Evolutionary conservation across 352 stramenopile genomes (phyloP), one percentile per base, ranked within the genome.

Genomic region (Globisporangium camurandrum): DNA sequence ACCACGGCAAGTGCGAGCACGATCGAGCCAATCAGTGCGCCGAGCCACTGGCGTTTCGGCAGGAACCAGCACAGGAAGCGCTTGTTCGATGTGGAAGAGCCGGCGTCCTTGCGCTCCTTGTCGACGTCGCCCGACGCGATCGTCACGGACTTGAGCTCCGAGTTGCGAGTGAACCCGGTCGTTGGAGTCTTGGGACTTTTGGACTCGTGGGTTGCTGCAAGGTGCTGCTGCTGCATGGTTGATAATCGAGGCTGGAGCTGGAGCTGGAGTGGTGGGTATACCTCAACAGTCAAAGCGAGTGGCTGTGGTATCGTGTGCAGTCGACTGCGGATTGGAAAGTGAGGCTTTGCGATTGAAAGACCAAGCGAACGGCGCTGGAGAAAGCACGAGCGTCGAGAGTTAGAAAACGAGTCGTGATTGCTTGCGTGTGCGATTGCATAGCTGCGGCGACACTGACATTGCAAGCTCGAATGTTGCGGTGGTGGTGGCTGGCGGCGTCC

Each of bases 1-100:
- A 84, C 59, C 6, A 56, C 58, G 34, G 81, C 10, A 6, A 73
- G 42, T 20, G 67, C 39, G 31, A 87, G 10, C n/a, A 84, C 53
- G 11, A 41, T 24, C n/a, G 64, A 59, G 16, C 42, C 63, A 1
- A 69, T 42, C 46, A 88, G 62, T 4, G 73, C 51, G 3, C 56
- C 37, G 31, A 80, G 61, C 39, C 73, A 77, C 57, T 79, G 62
- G 54, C 64, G 67, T 56, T 71, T 79, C 26, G 62, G 70, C 57
- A 86, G 56, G 33, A 45, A 57, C 73, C 73, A 88, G 42, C 56
- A 73, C 49, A 84, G 52, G 46, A 84, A 85, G 43, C 50, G 51
- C 57, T 69, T 66, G 19, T 42, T 52, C 11, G 26, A 38, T 8
- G 36, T 7, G 7, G 26, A 26, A 26, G 14, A 11, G 16, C n/a